Evolutionary conservation across 2,329 filamentous ascomycete genomes (phyloP).

Genomic region (Arthrobotrys conoides): DNA sequence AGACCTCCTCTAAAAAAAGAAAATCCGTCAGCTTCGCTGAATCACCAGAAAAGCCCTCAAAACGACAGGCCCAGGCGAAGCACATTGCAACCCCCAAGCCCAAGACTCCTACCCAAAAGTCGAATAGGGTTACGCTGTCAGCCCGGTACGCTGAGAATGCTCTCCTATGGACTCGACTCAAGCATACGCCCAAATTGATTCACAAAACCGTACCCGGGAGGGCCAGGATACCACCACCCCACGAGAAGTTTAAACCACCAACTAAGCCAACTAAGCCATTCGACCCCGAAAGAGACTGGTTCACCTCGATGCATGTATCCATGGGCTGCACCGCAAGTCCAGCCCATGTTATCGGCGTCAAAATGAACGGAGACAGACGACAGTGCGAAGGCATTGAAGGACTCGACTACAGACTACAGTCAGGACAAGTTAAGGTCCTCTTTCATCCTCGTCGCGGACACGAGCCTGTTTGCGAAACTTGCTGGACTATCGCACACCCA

Average conservation of each 20-base stretch:
- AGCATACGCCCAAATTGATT: neutral
- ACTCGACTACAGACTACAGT: constrained; percentile 19
- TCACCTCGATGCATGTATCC: constrained; percentile 30
- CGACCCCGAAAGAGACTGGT: constrained; percentile 33
- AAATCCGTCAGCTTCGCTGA: constrained; percentile 27
- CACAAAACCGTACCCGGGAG: neutral
- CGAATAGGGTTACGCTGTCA: neutral
- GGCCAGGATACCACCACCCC: no score
- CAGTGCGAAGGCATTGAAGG: constrained; percentile 39
- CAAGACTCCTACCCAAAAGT: neutral
- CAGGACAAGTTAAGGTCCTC: constrained; percentile 32
- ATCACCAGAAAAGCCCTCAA: constrained; percentile 12
- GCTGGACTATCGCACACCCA: constrained; percentile 1
- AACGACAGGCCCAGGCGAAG: neutral
- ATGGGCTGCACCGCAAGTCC: constrained; percentile 30
- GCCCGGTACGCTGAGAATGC: neutral
- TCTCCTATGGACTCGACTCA: neutral
- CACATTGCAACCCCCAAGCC: neutral
- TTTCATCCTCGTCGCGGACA: constrained; percentile 13
- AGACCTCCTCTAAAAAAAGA: constrained; percentile 4
- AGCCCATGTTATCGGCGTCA: constrained; percentile 34
- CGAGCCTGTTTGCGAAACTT: constrained; percentile 42
- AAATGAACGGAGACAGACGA: constrained; percentile 1
- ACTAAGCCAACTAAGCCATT: constrained; percentile 25
- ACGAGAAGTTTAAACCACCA: neutral